phyloP scores from a whole-genome alignment of 257 asterid genomes.

The Mentha longifolia region DNA sequence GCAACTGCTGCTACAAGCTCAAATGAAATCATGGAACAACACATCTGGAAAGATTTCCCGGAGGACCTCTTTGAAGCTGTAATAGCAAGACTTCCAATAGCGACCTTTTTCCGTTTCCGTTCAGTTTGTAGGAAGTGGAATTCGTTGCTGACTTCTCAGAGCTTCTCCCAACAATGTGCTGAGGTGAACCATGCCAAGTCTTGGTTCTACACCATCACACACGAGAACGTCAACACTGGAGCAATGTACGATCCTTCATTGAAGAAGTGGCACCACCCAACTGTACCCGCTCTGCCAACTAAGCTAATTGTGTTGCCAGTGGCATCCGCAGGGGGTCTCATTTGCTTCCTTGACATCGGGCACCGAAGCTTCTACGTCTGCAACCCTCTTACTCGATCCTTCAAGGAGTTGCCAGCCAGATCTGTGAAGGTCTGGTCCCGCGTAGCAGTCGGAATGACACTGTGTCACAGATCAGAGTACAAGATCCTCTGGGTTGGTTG shows the following conservation, averaged over 20 bases:
- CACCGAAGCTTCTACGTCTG: slow-evolving; percentile 78
- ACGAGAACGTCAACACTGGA: slow-evolving; percentile 72
- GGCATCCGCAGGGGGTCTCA: slow-evolving; percentile 95
- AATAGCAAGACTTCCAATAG: slow-evolving; percentile 85
- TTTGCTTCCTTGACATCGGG: slow-evolving; percentile 90
- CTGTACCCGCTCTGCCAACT: slow-evolving; percentile 74
- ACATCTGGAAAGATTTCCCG: slow-evolving; percentile 92
- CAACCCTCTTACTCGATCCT: slow-evolving; percentile 87
- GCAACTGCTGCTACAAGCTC: slow-evolving; percentile 42
- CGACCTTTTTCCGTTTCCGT: slow-evolving; percentile 76
- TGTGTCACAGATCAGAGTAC: slow-evolving; percentile 55
- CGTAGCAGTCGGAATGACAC: slow-evolving; percentile 87
- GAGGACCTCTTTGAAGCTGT: slow-evolving; percentile 91
- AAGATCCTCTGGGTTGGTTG: slow-evolving; percentile 86
- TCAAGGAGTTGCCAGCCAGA: slow-evolving; percentile 81
- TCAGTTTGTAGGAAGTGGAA: slow-evolving; percentile 90
- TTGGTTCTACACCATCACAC: slow-evolving; percentile 94
- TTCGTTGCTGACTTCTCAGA: slow-evolving; percentile 70
- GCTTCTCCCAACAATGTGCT: slow-evolving; percentile 76
- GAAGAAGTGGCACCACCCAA: slow-evolving; percentile 92
- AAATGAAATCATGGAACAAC: slow-evolving; percentile 61
- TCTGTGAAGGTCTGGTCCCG: slow-evolving; percentile 87
- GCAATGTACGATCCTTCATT: slow-evolving; percentile 80
- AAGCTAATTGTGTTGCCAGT: slow-evolving; percentile 77
- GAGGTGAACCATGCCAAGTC: slow-evolving; percentile 61